A percentile compares a stretch with the other conserved stretches of the same genome.
Evolutionary conservation across 176 grass and related monocot genomes (phyloP).

Genomic region (Bothriochloa decipiens): DNA sequence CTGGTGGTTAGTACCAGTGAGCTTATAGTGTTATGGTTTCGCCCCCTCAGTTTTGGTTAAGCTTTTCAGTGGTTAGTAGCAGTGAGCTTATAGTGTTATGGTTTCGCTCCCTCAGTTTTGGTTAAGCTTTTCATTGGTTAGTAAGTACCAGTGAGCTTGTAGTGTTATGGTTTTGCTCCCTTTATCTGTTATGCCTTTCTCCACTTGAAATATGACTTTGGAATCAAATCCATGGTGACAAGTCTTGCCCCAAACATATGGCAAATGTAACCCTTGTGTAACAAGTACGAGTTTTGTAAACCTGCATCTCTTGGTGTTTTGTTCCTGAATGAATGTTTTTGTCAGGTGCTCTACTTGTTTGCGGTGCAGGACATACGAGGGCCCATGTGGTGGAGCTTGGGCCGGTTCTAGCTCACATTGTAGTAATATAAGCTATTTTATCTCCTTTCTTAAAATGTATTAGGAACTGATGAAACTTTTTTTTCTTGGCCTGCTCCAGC

Average conservation of each 20-base stretch:
- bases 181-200: not conserved
- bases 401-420: too few species aligned
- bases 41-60: not conserved
- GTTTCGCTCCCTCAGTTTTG: slow-evolving; percentile 8
- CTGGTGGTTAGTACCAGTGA: not conserved
- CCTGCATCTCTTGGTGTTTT: not conserved
- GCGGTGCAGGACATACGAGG: not conserved
- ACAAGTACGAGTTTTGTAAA: not conserved
- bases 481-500: too few species aligned
- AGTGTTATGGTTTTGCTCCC: not conserved
- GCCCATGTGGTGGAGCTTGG: too few species aligned
- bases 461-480: too few species aligned
- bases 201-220: not conserved
- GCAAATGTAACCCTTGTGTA: slow-evolving; percentile 1
- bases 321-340: not conserved
- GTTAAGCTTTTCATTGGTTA: not conserved
- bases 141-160: not conserved
- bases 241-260: not conserved
- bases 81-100: not conserved
- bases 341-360: not conserved
- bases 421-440: too few species aligned
- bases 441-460: not conserved
- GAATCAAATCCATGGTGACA: not conserved
- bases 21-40: slow-evolving; percentile 6
- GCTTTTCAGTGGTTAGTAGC: not conserved